Base-by-base conservation (phyloP, 1,284 basidiomycete genomes). In the Coniferiporia weirii region DNA sequence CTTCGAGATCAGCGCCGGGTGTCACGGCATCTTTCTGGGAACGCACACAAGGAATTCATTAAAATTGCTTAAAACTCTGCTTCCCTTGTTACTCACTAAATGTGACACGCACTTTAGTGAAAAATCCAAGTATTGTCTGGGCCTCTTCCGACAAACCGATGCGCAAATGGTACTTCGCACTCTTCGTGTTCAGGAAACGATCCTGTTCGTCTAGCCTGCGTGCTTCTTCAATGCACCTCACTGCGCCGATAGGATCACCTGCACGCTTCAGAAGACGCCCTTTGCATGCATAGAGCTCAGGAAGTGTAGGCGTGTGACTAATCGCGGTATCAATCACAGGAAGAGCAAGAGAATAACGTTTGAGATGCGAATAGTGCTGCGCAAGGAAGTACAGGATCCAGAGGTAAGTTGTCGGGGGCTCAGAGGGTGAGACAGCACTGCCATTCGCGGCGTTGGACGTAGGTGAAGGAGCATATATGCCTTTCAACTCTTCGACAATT, bases 361-460 rank as follows among this genome's bases (percentile, higher is more conserved):
- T 71, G 43, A 87, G 76, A 67, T 82, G 82, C 0, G 93, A 90
- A 67, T 96, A 82, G 72, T 98, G 95, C 64, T 98, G 93, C 0
- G 93, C 89, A 50, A 98, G 86, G 79, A 90, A 98, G 76, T 98
- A 98, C 56, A 98, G 83, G 4, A 90, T 86, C 96, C 97, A 99
- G 19, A 99, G 82, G 66, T 96, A 91, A 7, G 87, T 87, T 1
- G 93, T 89, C 0, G 96, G 95, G 22, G 93, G 85, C 44, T 82
- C 73, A 6, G 56, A 54, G 12, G 63, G 56, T 4, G 73, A 66
- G n/a, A 66, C 56, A 48, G 73, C 64, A 19, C 72, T 61, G 55
- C 8, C 66, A 61, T 54, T 66, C 59, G 15, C 66, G 57, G 3
- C 69, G 62, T 5, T 72, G 9, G n/a, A 53, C 52, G 50, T 55